Evolutionary conservation across 1,139 yeast genomes (phyloP), one percentile per base, ranked within the genome.

Genomic region (Pneumocystis oryctolagi): DNA sequence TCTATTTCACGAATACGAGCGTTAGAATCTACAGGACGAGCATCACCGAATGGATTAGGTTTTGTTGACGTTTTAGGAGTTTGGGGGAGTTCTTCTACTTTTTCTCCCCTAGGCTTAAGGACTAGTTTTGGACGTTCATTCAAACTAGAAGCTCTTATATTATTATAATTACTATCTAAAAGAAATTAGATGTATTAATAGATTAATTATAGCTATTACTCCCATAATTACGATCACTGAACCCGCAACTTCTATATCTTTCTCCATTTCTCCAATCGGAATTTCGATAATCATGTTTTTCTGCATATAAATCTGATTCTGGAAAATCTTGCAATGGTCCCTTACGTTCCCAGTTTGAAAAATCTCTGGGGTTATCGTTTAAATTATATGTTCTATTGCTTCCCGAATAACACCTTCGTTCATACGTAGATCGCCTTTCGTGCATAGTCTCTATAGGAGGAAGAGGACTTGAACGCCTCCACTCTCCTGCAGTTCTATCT

Each of bases 1-100:
- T 64, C 69, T 71, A 64, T 71, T 71, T 65, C 73, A 73, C 40
- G 67, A 47, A 72, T 62, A 37, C 64, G 64, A 34, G 67, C 63
- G 20, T 61, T 69, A 28, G 76, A 74, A 64, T 75, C 78, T 20
- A 75, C 75, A 20, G 78, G 78, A 66, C 73, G 73, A 59, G 78
- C 78, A 1, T 70, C 67, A 2, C 78, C 78, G 65, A 75, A 75
- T 37, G 67, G 75, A 65, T 61, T 73, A 60, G 64, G 40, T 61
- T 68, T 67, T 28, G 60, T 58, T 25, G 60, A 60, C 5, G 63
- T 28, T 20, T 57, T 35, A 12, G 16, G 37, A 12, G 37, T 39
- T 28, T 39, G 37, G 30, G 59, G 16, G 25, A 37, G 37, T 3
- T 57, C 59, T 35, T 57, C 37, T 12, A 30, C 12, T 18, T 12